Base-by-base conservation (phyloP, 345 rosid genomes). In the Passiflora organensis region DNA sequence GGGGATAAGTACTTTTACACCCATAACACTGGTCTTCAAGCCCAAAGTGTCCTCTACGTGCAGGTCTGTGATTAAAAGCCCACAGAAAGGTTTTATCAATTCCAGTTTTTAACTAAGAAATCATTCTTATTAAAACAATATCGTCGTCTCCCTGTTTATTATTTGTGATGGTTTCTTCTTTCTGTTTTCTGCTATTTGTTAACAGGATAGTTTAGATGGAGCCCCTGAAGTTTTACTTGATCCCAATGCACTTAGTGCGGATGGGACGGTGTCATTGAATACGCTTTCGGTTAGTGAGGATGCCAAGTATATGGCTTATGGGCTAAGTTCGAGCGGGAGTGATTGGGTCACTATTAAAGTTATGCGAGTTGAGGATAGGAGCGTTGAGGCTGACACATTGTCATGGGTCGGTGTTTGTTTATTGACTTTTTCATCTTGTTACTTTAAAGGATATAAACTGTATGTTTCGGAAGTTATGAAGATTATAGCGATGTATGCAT, bases 331-430 rank as follows among this genome's bases (percentile, higher is more conserved):
- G 0, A 94, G 95, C 51, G 97, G 97, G 44, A 94, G 99, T 67
- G 99, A 89, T 56, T 94, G 99, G 97, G 82, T 80, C n/a, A 89
- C 84, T 0, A 75, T 93, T 38, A 83, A 85, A 55, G 81, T 86
- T 43, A 79, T 83, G 95, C 72, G 64, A 13, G 45, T 87, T 51
- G 77, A 66, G 55, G 86, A 86, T 52, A 84, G 74, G 76, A 73
- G 38, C 70, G 87, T 71, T 16, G 88, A 85, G 63, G 65, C 80
- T 19, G 97, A 89, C 65, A 75, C 80, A 41, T 61, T 93, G 69
- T 75, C 82, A 56, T 89, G 97, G 99, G 97, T 89, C 67, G 68
- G 84, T 36, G 51, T 53, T 43, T 63, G n/a, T 22, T 13, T 19
- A 11, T 38, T 15, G 10, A 56, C 60, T 14, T 8, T 52, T 1